Percentiles rank a stretch among this genome's conserved stretches.
These are phyloP conservation scores for Escallonia rubra DNA, from an alignment of 129 eudicot genomes.

Conservation along the genomic window DNA sequence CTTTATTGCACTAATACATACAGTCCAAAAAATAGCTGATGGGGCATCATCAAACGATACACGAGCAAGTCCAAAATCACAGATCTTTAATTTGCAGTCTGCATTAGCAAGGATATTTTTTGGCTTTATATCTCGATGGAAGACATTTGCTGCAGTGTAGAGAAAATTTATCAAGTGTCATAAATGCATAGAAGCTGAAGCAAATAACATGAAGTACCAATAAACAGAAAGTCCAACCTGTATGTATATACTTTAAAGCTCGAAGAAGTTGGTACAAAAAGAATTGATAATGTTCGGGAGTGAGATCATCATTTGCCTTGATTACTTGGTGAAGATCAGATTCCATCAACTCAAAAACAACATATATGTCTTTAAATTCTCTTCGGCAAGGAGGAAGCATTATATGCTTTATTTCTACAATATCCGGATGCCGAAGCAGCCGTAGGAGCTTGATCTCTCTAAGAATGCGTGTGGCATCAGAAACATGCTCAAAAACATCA, in stretches of 20 bases:
- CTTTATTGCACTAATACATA: conserved; percentile 25
- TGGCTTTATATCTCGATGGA: conserved; percentile 83
- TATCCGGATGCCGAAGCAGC: conserved; percentile 74
- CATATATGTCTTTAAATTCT: conserved; percentile 90
- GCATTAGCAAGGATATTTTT: conserved; percentile 91
- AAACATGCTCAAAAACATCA: conserved; percentile 83
- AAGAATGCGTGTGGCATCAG: conserved; percentile 87
- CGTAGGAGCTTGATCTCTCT: conserved; percentile 86
- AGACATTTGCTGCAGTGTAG: conserved; percentile 60
- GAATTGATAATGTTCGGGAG: conserved; percentile 82
- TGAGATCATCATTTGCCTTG: conserved; percentile 79
- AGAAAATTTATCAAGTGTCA: background rate
- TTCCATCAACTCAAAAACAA: conserved; percentile 94
- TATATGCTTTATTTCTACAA: conserved; percentile 81
- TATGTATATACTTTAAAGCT: conserved; percentile 76
- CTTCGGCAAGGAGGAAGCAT: conserved; percentile 94
- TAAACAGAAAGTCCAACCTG: conserved; percentile 39
- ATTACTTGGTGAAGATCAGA: conserved; percentile 89
- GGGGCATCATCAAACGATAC: conserved; percentile 84
- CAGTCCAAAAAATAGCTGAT: conserved; percentile 95
- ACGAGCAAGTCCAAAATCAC: conserved; percentile 95
- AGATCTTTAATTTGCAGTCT: conserved; percentile 87
- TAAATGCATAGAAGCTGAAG: conserved; percentile 7
- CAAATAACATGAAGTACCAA: background rate
- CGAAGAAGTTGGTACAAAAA: conserved; percentile 92